Percentiles rank a stretch among this genome's conserved stretches.
Evolutionary conservation across 768 basidiomycete species (phyloP).

Genomic region (Phaeotremella skinneri): DNA sequence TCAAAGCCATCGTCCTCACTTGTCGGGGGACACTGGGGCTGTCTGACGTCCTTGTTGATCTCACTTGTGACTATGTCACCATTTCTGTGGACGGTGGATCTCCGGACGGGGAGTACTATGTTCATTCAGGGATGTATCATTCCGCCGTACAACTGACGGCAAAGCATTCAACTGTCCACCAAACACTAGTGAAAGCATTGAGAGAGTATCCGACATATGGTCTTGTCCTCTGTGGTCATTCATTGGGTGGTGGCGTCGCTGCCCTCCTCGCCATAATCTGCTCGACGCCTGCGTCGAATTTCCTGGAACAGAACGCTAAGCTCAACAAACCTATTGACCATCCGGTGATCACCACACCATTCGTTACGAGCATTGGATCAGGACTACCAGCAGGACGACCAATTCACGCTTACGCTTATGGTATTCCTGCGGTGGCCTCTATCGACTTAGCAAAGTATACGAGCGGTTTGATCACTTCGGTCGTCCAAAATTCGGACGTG

Average conservation of each 20-base stretch:
- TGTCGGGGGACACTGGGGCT: slow-evolving; percentile 52
- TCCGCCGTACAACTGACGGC: slow-evolving; percentile 43
- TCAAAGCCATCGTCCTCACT: slow-evolving; percentile 50
- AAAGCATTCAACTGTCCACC: slow-evolving; percentile 47
- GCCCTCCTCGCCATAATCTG: slow-evolving; percentile 49
- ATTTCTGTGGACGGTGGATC: slow-evolving; percentile 44
- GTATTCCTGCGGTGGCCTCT: slow-evolving; percentile 51
- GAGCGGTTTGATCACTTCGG: slow-evolving; percentile 49
- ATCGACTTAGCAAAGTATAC: slow-evolving; percentile 49
- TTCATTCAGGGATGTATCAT: slow-evolving; percentile 50
- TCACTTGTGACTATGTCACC: slow-evolving; percentile 51
- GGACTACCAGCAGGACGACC: slow-evolving; percentile 52
- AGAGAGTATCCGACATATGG: slow-evolving; percentile 47
- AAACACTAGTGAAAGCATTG: slow-evolving; percentile 48
- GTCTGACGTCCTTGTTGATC: slow-evolving; percentile 53
- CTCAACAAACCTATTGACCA: slow-evolving; percentile 12
- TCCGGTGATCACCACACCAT: slow-evolving; percentile 41
- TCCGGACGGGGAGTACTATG: slow-evolving; percentile 44
- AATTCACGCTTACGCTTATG: slow-evolving; percentile 52
- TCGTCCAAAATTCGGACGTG: slow-evolving; percentile 50
- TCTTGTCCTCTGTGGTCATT: slow-evolving; percentile 52
- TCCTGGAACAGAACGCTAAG: slow-evolving; percentile 21
- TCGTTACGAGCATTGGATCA: slow-evolving; percentile 49
- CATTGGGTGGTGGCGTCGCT: slow-evolving; percentile 54
- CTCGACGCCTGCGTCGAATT: slow-evolving; percentile 32